These are phyloP conservation scores for Cytospora piceicola DNA, from an alignment of 2,329 filamentous ascomycete genomes.

Conservation along the genomic window DNA sequence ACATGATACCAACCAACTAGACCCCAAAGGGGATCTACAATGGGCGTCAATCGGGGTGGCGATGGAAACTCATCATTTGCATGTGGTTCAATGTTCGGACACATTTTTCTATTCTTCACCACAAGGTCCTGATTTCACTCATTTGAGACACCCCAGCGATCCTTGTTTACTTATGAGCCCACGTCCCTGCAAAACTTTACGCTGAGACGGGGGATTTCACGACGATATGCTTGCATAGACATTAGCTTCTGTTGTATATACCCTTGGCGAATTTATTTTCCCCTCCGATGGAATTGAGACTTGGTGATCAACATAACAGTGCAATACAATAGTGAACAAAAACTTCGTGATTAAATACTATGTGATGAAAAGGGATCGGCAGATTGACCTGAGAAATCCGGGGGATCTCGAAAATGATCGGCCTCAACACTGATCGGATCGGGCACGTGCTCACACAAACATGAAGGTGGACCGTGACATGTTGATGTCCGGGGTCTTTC, in stretches of 20 bases:
- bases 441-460: too few relatives aligned
- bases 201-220: slow-evolving; percentile 1
- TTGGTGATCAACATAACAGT: not conserved
- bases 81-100: not conserved
- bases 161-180: slow-evolving; percentile 17
- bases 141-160: slow-evolving; percentile 11
- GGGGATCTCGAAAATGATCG: too few relatives aligned
- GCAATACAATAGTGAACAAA: not conserved
- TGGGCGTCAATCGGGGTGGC: slow-evolving; percentile 13
- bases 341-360: too few relatives aligned
- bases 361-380: too few relatives aligned
- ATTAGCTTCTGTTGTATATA: slow-evolving; percentile 31
- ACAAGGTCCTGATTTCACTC: slow-evolving; percentile 24
- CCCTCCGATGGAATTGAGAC: not conserved
- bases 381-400: too few relatives aligned
- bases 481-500: too few relatives aligned
- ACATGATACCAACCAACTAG: slow-evolving; percentile 21
- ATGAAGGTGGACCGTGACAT: too few relatives aligned
- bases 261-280: slow-evolving; percentile 16
- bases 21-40: not conserved
- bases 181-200: slow-evolving; percentile 14
- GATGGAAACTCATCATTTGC: not conserved
- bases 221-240: slow-evolving; percentile 29
- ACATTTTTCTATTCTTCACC: not conserved
- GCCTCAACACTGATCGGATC: too few relatives aligned